These are phyloP conservation scores for Gyromitra esculenta DNA, from an alignment of 2,329 filamentous ascomycete species.

Conservation along the genomic window DNA sequence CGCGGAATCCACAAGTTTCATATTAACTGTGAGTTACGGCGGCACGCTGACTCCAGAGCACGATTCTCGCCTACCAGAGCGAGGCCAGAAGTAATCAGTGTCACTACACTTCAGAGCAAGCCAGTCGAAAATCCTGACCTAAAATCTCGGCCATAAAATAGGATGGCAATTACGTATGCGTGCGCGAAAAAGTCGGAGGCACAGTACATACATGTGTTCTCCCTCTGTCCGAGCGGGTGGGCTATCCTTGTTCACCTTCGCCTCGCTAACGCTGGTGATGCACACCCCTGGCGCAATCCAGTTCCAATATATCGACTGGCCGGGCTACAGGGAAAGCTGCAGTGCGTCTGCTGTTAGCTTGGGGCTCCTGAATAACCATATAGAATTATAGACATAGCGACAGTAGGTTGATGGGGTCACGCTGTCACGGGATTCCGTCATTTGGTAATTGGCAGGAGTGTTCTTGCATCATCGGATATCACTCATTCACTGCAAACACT, in stretches of 20 bases:
- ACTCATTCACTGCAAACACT: conserved; percentile 2
- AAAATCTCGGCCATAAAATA: not conserved
- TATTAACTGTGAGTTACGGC: not conserved
- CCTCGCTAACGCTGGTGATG: not conserved
- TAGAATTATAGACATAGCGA: not conserved
- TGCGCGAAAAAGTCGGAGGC: not conserved
- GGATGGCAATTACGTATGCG: not conserved
- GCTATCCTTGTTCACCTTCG: not conserved
- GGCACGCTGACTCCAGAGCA: not conserved
- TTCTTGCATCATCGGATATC: not conserved
- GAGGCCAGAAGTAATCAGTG: not conserved
- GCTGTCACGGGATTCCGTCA: not conserved
- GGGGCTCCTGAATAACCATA: not conserved
- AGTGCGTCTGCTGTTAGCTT: not conserved
- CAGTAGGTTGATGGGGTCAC: not conserved
- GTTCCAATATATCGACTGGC: too few species aligned
- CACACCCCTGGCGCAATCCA: not conserved
- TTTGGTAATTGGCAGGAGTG: not conserved
- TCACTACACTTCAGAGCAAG: not conserved
- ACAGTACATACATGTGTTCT: not conserved
- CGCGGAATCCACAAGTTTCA: not conserved
- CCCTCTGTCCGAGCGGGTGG: not conserved
- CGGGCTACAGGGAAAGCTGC: too few species aligned
- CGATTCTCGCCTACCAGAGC: not conserved
- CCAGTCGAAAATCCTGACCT: not conserved